These are phyloP conservation scores for Trametes cubensis DNA, from an alignment of 768 basidiomycete species.

Conservation along the genomic window DNA sequence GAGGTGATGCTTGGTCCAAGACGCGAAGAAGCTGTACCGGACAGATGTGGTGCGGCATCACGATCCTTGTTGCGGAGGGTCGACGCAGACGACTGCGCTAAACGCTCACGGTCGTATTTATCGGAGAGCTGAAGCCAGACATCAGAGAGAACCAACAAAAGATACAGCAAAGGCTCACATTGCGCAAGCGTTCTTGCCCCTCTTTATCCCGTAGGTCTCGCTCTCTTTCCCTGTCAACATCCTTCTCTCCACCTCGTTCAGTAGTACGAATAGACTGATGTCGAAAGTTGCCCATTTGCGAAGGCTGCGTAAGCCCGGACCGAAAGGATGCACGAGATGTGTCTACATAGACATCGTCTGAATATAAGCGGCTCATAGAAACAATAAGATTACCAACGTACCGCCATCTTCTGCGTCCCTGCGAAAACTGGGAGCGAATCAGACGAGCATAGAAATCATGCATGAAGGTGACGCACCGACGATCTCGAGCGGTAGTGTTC, in stretches of 20 bases:
- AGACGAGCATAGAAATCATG: conserved; percentile 3
- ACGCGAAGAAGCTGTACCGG: conserved; percentile 44
- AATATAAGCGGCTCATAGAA: not conserved
- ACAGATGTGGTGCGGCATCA: conserved; percentile 64
- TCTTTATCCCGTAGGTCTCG: conserved; percentile 70
- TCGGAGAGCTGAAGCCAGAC: conserved; percentile 68
- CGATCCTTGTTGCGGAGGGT: conserved; percentile 65
- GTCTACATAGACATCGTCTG: conserved; percentile 42
- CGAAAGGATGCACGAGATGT: conserved; percentile 70
- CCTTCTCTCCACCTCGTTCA: conserved; percentile 51
- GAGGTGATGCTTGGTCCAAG: conserved; percentile 39
- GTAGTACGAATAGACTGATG: conserved; percentile 77
- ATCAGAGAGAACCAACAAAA: conserved; percentile 2
- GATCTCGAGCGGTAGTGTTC: conserved; percentile 59
- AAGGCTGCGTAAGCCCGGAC: conserved; percentile 74
- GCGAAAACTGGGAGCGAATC: conserved; percentile 56
- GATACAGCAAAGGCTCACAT: conserved; percentile 50
- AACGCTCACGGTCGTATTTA: conserved; percentile 83
- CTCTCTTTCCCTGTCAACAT: conserved; percentile 50
- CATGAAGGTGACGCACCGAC: conserved; percentile 50
- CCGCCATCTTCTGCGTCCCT: conserved; percentile 78
- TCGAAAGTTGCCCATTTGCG: conserved; percentile 93
- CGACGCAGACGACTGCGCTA: conserved; percentile 51
- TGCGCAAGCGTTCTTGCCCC: conserved; percentile 76
- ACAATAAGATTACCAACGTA: conserved; percentile 32